These are phyloP conservation scores for Serendipita sp. DNA, from an alignment of 768 basidiomycete genomes.

Conservation along the genomic window DNA sequence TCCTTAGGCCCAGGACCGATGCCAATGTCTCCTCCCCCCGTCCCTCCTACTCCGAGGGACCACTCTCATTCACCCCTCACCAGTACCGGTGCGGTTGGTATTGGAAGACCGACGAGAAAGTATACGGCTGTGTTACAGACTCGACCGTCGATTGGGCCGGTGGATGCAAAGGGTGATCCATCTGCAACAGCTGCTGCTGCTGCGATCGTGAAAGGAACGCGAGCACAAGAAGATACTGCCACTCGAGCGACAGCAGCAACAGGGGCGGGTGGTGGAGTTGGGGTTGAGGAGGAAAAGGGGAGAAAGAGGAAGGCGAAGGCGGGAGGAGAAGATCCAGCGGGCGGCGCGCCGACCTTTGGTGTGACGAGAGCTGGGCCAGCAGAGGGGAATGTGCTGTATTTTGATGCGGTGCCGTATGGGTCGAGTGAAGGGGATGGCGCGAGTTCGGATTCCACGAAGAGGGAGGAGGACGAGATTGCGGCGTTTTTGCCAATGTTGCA, in stretches of 20 bases:
- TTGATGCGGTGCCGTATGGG: not conserved
- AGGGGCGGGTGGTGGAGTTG: not conserved
- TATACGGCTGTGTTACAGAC: not conserved
- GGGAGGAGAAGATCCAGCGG: too few species aligned
- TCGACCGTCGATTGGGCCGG: not conserved
- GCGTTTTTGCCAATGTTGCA: constrained; percentile 65
- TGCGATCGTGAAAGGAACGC: not conserved
- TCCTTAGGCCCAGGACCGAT: too few species aligned
- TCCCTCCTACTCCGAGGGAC: not conserved
- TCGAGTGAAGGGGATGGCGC: not conserved
- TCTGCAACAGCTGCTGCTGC: not conserved
- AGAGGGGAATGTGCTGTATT: not conserved
- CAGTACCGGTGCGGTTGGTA: not conserved
- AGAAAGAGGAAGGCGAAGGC: not conserved
- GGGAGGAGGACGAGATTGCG: constrained; percentile 47
- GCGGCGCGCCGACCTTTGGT: too few species aligned
- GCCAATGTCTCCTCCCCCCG: too few species aligned
- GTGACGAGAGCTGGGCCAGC: too few species aligned
- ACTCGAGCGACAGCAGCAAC: too few species aligned
- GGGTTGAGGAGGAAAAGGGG: not conserved
- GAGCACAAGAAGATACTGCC: too few species aligned
- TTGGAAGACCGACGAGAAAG: not conserved
- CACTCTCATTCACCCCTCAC: too few species aligned
- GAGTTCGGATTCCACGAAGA: constrained; percentile 12
- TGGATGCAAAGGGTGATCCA: too few species aligned